Percentiles rank a stretch among this genome's conserved stretches.
phyloP scores from a whole-genome alignment of 140 eudicot species.

The Flaveria floridana region DNA sequence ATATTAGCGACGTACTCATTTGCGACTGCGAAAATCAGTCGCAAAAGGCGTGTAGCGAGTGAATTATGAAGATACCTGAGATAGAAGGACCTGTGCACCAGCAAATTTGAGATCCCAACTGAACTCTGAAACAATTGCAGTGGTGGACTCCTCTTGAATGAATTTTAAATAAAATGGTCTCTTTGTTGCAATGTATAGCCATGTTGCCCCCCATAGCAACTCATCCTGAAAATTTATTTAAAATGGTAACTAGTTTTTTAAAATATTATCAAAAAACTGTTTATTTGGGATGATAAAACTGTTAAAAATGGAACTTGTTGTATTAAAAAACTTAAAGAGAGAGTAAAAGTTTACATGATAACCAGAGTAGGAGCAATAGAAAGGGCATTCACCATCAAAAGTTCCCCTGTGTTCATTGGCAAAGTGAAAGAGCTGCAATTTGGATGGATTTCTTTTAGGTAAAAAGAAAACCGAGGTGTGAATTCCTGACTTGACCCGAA shows the following conservation, averaged over 20 bases:
- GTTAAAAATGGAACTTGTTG: neutral
- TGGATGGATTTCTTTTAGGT: neutral
- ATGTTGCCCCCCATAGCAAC: slow-evolving; percentile 85
- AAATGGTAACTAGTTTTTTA: neutral
- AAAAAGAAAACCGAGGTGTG: no score
- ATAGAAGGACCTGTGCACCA: slow-evolving; percentile 68
- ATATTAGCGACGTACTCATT: no score
- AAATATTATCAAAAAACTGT: neutral
- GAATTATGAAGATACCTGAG: slow-evolving; percentile 44
- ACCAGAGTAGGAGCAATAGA: slow-evolving; percentile 87
- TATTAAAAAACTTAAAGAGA: neutral
- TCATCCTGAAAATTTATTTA: slow-evolving; percentile 57
- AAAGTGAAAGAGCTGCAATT: slow-evolving; percentile 67
- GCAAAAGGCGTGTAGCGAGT: neutral
- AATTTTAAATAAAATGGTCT: slow-evolving; percentile 39
- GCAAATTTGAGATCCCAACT: slow-evolving; percentile 89
- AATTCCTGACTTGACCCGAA: no score
- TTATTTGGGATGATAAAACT: neutral
- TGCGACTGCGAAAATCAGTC: no score
- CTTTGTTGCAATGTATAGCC: slow-evolving; percentile 69
- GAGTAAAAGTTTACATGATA: slow-evolving; percentile 44
- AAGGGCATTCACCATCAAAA: slow-evolving; percentile 88
- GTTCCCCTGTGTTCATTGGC: slow-evolving; percentile 63
- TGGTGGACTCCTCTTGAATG: slow-evolving; percentile 52
- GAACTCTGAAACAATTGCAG: slow-evolving; percentile 59